These are phyloP conservation scores for Orbilia quercus DNA, from an alignment of 2,329 filamentous ascomycete species.

Conservation along the genomic window DNA sequence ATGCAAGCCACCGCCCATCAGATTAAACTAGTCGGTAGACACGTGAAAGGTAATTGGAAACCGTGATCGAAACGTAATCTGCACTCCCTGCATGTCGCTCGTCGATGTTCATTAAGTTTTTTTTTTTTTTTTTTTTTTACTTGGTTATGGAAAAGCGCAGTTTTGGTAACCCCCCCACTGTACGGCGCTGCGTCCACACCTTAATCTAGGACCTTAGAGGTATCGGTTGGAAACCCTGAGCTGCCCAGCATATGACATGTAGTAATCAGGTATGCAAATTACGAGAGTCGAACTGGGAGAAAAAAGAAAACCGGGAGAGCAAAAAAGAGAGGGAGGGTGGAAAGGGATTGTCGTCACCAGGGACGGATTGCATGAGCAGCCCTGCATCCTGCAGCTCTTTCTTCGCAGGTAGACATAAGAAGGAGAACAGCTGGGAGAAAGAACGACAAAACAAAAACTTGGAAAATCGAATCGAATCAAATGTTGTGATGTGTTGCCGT, in stretches of 20 bases:
- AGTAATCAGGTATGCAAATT: too few species aligned
- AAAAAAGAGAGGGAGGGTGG: neutral
- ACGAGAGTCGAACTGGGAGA: neutral
- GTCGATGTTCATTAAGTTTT: neutral
- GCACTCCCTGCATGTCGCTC: slow-evolving; percentile 2
- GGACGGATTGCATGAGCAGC: neutral
- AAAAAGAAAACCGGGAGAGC: neutral
- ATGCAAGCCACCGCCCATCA: slow-evolving; percentile 6
- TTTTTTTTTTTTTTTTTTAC: too few species aligned
- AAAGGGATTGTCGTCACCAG: neutral
- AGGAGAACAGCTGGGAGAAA: too few species aligned
- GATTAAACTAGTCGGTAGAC: neutral
- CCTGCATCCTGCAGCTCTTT: neutral
- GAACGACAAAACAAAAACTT: neutral
- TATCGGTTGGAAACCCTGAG: too few species aligned
- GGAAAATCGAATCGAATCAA: neutral
- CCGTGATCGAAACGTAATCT: slow-evolving; percentile 14
- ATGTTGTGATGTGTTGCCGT: too few species aligned
- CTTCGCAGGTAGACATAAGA: neutral
- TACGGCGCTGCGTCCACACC: too few species aligned
- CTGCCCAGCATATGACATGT: too few species aligned
- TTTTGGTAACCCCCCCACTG: slow-evolving; percentile 1
- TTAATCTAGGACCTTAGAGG: too few species aligned
- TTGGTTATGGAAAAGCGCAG: too few species aligned
- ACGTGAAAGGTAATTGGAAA: neutral